These are phyloP conservation scores for Polyplosphaeria fusca DNA, from an alignment of 495 filamentous ascomycete genomes.

Conservation along the genomic window DNA sequence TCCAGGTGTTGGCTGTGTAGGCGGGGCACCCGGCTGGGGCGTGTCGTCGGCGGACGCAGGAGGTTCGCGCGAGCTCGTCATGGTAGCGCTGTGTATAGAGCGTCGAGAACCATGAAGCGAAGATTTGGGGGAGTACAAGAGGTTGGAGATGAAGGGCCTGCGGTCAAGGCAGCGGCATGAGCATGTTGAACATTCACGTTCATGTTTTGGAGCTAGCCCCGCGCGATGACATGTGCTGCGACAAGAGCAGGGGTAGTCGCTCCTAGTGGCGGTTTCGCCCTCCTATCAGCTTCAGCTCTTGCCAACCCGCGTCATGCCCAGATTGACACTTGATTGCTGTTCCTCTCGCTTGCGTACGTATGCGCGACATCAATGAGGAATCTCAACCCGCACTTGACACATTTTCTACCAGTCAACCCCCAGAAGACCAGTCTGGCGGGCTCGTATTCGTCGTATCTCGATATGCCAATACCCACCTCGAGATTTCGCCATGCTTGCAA, in stretches of 20 bases:
- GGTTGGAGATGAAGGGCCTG: not conserved
- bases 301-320: too few species aligned
- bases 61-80: constrained; percentile 9
- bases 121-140: not conserved
- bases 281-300: too few species aligned
- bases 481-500: too few species aligned
- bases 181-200: not conserved
- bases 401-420: too few species aligned
- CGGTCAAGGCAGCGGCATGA: not conserved
- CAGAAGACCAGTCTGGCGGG: too few species aligned
- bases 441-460: too few species aligned
- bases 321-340: too few species aligned
- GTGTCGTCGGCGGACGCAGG: not conserved
- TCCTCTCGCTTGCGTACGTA: too few species aligned
- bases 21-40: constrained; percentile 5
- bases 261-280: too few species aligned
- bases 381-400: too few species aligned
- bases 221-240: not conserved
- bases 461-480: too few species aligned
- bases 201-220: not conserved
- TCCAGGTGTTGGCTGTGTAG: constrained; percentile 8
- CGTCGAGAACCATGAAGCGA: constrained; percentile 10
- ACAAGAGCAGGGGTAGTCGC: not conserved
- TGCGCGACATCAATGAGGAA: too few species aligned
- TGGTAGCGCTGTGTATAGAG: not conserved